A percentile compares a stretch with the other conserved stretches of the same genome.
These are phyloP conservation scores for Blastobotrys parvus DNA, from an alignment of 805 yeast genomes.

Conservation along the genomic window DNA sequence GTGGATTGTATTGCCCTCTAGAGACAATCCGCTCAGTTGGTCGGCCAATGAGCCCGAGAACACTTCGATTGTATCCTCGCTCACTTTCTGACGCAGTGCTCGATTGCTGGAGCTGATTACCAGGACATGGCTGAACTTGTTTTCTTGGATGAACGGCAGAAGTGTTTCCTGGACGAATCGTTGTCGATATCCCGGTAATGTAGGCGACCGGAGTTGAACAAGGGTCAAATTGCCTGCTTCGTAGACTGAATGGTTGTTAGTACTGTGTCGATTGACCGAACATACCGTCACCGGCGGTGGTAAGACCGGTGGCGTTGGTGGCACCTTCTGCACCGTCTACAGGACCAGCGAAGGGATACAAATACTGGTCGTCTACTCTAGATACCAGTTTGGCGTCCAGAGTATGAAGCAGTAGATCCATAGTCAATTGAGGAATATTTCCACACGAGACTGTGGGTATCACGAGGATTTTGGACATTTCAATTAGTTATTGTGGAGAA, in stretches of 20 bases:
- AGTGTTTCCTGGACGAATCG: constrained; percentile 46
- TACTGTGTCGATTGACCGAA: no score
- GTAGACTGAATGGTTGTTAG: no score
- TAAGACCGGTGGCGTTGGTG: constrained; percentile 29
- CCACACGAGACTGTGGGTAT: constrained; percentile 82
- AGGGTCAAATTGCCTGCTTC: constrained; percentile 39
- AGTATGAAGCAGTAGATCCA: constrained; percentile 67
- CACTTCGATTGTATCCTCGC: constrained; percentile 1
- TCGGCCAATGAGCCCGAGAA: constrained; percentile 3
- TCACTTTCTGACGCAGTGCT: constrained; percentile 30
- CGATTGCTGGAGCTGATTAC: constrained; percentile 69
- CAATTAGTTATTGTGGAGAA: background rate
- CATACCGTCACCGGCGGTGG: constrained; percentile 55
- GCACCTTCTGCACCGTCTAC: constrained; percentile 39
- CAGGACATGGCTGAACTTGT: constrained; percentile 39
- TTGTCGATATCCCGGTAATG: constrained; percentile 53
- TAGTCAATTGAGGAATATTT: constrained; percentile 77
- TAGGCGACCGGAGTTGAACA: constrained; percentile 80
- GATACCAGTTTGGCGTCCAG: constrained; percentile 44
- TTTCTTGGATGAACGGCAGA: constrained; percentile 38
- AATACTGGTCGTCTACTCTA: constrained; percentile 46
- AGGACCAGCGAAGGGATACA: constrained; percentile 84
- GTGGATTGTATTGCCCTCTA: constrained; percentile 2
- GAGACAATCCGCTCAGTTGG: constrained; percentile 4
- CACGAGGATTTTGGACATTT: constrained; percentile 28